Conservation (phyloP, 345 rosid genomes). For the Microthlaspi erraticum region DNA sequence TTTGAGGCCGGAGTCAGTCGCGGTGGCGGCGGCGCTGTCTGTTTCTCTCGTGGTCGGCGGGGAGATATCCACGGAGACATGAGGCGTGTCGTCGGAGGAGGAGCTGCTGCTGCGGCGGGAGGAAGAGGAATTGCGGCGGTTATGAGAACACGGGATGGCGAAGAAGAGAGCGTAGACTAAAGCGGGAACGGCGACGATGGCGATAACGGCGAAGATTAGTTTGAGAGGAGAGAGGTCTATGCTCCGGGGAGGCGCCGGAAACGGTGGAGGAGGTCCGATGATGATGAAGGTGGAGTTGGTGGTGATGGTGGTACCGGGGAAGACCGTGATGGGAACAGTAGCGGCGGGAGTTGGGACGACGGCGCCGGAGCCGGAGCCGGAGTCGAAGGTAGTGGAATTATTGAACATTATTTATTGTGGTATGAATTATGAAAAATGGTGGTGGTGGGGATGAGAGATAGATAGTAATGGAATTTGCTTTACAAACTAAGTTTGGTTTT, state of each 20-base stretch:
- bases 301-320: slow-evolving; percentile 33
- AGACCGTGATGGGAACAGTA: slow-evolving; percentile 31
- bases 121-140: slow-evolving; percentile 36
- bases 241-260: slow-evolving; percentile 58
- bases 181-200: slow-evolving; percentile 70
- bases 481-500: slow-evolving; percentile 16
- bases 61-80: background rate
- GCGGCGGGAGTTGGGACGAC: slow-evolving; percentile 25
- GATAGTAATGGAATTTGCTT: slow-evolving; percentile 30
- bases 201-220: slow-evolving; percentile 68
- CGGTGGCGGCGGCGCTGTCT: background rate
- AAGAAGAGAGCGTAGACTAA: slow-evolving; percentile 71
- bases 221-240: slow-evolving; percentile 72
- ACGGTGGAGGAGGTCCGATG: slow-evolving; percentile 57
- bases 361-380: slow-evolving; percentile 26
- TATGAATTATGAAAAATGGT: background rate
- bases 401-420: slow-evolving; percentile 36
- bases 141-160: slow-evolving; percentile 57
- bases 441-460: slow-evolving; percentile 14
- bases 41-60: slow-evolving; percentile 14
- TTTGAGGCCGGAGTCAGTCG: slow-evolving; percentile 45
- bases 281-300: slow-evolving; percentile 41
- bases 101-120: slow-evolving; percentile 15
- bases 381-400: slow-evolving; percentile 24
- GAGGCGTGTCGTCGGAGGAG: slow-evolving; percentile 20